Evolutionary conservation across 352 stramenopile genomes (phyloP).

Genomic region (Pythium monospermum): DNA sequence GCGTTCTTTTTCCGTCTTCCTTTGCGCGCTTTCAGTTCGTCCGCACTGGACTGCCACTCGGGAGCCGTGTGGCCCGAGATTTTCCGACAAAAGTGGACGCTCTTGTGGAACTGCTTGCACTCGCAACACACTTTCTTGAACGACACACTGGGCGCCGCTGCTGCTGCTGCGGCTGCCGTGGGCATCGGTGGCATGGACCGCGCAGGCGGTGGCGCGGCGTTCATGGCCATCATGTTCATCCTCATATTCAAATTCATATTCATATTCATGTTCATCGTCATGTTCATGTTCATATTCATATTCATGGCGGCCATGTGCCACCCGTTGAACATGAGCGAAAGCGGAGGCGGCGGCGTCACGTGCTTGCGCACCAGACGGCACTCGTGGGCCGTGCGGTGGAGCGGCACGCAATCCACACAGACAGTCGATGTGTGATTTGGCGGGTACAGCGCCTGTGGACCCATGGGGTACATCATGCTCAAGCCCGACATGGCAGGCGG

Average conservation of each 20-base stretch:
- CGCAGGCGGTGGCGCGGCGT: slow-evolving; percentile 17
- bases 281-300: no score
- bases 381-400: slow-evolving; percentile 19
- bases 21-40: slow-evolving; percentile 14
- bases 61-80: slow-evolving; percentile 57
- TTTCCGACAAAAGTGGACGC: slow-evolving; percentile 61
- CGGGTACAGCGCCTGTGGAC: slow-evolving; percentile 22
- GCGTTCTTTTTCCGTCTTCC: slow-evolving; percentile 15
- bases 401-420: slow-evolving; percentile 21
- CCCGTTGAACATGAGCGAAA: slow-evolving; percentile 11
- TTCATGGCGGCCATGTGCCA: slow-evolving; percentile 15
- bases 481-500: slow-evolving; percentile 33
- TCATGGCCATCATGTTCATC: neutral
- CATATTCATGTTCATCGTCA: no score
- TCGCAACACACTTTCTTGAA: slow-evolving; percentile 70
- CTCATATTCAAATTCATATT: no score
- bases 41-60: slow-evolving; percentile 44
- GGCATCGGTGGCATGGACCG: slow-evolving; percentile 23
- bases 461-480: slow-evolving; percentile 38
- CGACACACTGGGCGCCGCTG: slow-evolving; percentile 1
- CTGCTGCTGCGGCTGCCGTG: neutral
- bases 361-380: slow-evolving; percentile 30
- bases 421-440: slow-evolving; percentile 24
- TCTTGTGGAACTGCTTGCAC: slow-evolving; percentile 63
- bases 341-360: slow-evolving; percentile 18